These are phyloP conservation scores for Sisymbrium altissimum DNA, from an alignment of 345 rosid species.

Conservation along the genomic window DNA sequence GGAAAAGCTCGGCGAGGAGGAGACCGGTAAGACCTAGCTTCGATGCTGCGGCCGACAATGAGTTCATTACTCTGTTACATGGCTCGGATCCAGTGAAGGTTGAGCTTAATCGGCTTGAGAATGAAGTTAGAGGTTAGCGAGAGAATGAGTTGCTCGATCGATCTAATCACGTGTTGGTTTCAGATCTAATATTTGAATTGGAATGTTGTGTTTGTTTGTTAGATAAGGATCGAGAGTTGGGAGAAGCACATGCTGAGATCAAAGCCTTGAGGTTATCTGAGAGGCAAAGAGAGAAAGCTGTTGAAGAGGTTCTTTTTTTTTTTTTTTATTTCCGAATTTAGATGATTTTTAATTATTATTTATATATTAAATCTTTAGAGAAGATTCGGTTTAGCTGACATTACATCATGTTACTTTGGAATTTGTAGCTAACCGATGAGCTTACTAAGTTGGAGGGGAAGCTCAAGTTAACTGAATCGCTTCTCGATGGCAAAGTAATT, in stretches of 20 bases:
- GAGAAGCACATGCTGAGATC: conserved; percentile 94
- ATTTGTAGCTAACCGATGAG: conserved; percentile 74
- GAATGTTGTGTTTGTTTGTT: neutral
- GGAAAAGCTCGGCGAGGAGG: conserved; percentile 63
- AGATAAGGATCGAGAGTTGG: conserved; percentile 94
- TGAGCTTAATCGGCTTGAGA: conserved; percentile 98
- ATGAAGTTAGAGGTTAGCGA: conserved; percentile 89
- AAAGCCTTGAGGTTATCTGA: conserved; percentile 82
- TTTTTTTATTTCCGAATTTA: neutral
- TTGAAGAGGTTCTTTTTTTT: conserved; percentile 82
- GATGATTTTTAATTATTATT: too few species aligned
- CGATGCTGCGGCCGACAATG: conserved; percentile 76
- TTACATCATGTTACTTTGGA: too few species aligned
- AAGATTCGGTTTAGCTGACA: too few species aligned
- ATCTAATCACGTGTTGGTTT: conserved; percentile 50
- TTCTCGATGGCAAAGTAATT: conserved; percentile 75
- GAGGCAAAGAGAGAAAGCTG: conserved; percentile 90
- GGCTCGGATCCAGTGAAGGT: conserved; percentile 99
- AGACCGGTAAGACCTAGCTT: conserved; percentile 75
- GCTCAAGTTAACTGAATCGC: conserved; percentile 84
- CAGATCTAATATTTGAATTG: conserved; percentile 10
- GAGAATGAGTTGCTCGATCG: conserved; percentile 51
- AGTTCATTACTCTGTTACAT: conserved; percentile 79
- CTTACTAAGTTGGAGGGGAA: conserved; percentile 84
- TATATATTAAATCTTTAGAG: too few species aligned